phyloP scores from a whole-genome alignment of 2,329 filamentous ascomycete genomes.

The Apiospora saccharicola region DNA sequence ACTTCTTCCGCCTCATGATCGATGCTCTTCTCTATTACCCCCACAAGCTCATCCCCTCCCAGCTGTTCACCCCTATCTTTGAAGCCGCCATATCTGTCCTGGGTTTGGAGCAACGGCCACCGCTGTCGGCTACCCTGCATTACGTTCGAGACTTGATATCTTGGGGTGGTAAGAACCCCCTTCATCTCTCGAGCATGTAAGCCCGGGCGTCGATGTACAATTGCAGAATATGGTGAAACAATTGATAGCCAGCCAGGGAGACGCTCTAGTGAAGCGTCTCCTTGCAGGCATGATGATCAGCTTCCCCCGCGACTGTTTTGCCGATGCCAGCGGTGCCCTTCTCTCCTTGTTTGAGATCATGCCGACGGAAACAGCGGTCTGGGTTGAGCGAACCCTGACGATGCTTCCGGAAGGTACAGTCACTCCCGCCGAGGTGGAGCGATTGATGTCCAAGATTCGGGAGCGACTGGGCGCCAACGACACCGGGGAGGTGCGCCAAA shows the following conservation, averaged over 20 bases:
- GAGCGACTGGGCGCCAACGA: constrained; percentile 76
- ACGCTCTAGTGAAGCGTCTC: constrained; percentile 83
- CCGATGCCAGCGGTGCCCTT: constrained; percentile 92
- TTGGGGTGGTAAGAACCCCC: constrained; percentile 81
- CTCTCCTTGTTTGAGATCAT: constrained; percentile 88
- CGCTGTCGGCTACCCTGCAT: constrained; percentile 88
- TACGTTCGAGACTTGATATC: constrained; percentile 91
- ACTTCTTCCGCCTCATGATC: constrained; percentile 92
- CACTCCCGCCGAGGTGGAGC: constrained; percentile 79
- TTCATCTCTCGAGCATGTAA: constrained; percentile 58
- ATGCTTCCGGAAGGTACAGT: constrained; percentile 86
- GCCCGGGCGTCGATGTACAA: constrained; percentile 47
- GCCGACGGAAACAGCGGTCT: constrained; percentile 78
- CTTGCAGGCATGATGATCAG: constrained; percentile 99
- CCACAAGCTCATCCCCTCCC: constrained; percentile 79
- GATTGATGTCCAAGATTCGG: constrained; percentile 80
- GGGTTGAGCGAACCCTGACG: constrained; percentile 84
- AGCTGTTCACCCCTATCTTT: constrained; percentile 82
- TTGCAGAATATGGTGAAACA: constrained; percentile 77
- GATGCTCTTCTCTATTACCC: constrained; percentile 95
- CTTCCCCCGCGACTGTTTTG: constrained; percentile 94
- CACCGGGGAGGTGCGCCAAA: constrained; percentile 70
- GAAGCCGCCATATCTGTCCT: constrained; percentile 87
- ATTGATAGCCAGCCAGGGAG: constrained; percentile 74
- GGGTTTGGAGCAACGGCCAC: constrained; percentile 88